Base-by-base conservation (phyloP, 108 stramenopile species). In the Fragilariopsis cylindrus region DNA sequence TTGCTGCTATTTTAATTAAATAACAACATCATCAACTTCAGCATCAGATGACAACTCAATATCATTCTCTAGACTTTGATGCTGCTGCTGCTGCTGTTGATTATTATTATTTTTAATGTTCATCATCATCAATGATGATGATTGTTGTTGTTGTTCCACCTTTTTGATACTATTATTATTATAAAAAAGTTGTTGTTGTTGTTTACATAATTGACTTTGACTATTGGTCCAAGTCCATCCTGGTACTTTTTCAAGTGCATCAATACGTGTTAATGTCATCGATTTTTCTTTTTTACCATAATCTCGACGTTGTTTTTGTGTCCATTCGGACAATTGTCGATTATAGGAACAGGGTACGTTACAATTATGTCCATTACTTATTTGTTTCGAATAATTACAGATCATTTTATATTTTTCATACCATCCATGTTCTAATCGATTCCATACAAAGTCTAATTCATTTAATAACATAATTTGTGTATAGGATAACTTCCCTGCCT, bases 381-480 rank as follows among this genome's bases (percentile, higher is more conserved):
- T 45, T 15, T 44, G 43, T 41, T 45, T 63, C 46, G 43, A n/a
- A 12, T 43, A 63, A 3, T 43, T 44, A 5, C 43, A 42, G 16
- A 63, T 5, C n/a, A 5, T 9, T 3, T 12, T 9, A 40, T n/a
- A 63, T 5, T 63, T 63, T 13, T 63, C 42, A 40, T 63, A 63
- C 62, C 62, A 63, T 45, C n/a, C 40, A 5, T 44, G 43, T n/a
- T 63, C 62, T n/a, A 43, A 45, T 21, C 62, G 62, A 40, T 63
- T 63, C 62, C 62, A 63, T 1, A 63, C 62, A 13, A 63, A 63
- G n/a, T 63, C 62, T 44, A 63, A 44, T n/a, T 63, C 13, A 44
- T 63, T 63, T 8, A 63, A 41, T 44, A 63, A 0, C 9, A 8
- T 8, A 44, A 63, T 63, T 45, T 63, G 43, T 42, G n/a, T 8